Evolutionary conservation across 1,284 basidiomycete species (phyloP), one percentile per base, ranked within the genome.

Genomic region (Moesziomyces parantarcticus): DNA sequence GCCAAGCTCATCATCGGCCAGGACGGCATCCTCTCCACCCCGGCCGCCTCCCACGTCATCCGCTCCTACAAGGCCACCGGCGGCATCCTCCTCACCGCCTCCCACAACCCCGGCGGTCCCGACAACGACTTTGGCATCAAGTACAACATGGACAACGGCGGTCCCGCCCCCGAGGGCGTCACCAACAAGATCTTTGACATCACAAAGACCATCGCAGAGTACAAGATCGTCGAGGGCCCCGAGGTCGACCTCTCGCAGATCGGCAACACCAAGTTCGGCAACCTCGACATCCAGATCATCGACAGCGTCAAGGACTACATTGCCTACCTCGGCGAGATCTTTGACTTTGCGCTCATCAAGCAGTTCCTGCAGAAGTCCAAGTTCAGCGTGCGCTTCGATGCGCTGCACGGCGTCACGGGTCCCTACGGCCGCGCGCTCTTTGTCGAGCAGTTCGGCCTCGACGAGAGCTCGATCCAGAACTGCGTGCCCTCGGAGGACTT

Each of bases 101-200:
- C 90, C 71, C 96, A 99, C 88, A 99, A 99, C 86, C 95, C 96
- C 11, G 96, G 96, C 69, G 96, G 96, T 45, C 96, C 97, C 26
- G 89, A 98, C 80, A 92, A 92, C 80, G 96, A 99, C 86, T 99
- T 99, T 84, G 96, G 96, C 65, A 97, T 99, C 89, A 99, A 99
- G 87, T 98, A 97, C 88, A 99, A 99, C 87, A 91, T 94, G 60
- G 90, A 91, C 46, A 99, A 99, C 81, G 96, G 96, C 72, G 97
- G 96, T 0, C 96, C 96, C 25, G 96, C 96, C 10, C 94, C 96
- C 2, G 96, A 99, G 86, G 89, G 87, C 74, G 91, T 99, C 60
- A 99, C 96, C 21, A 88, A 99, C 87, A 91, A 90, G 86, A 98
- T 99, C 78, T 97, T 89, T 84, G 92, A 93, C 83, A 90, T 90